Conservation (phyloP, 768 basidiomycete genomes). For the Symmetrospora coprosmae region DNA sequence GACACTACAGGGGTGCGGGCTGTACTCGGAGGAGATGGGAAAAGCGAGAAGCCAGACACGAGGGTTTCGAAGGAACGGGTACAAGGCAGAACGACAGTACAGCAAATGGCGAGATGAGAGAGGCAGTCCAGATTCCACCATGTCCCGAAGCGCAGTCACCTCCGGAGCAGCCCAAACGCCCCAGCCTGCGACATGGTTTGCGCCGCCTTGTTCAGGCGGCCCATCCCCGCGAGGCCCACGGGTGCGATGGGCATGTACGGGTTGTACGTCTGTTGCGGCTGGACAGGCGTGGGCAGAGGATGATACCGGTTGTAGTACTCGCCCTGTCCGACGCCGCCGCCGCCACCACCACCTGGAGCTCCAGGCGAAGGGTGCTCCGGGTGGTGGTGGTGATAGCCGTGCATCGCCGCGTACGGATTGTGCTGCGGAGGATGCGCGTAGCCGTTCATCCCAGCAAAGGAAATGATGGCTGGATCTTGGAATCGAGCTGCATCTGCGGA, state of each 20-base stretch:
- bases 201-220: not conserved
- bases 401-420: not conserved
- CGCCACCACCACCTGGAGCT: not conserved
- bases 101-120: no score
- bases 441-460: slow-evolving; percentile 8
- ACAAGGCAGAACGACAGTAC: no score
- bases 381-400: not conserved
- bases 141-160: no score
- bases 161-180: slow-evolving; percentile 10
- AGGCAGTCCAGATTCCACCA: no score
- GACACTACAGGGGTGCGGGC: no score
- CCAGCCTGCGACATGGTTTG: slow-evolving; percentile 14
- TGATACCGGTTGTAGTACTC: slow-evolving; percentile 20
- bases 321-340: not conserved
- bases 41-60: no score
- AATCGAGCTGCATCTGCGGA: not conserved
- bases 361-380: not conserved
- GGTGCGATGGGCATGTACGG: slow-evolving; percentile 16
- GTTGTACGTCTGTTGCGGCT: slow-evolving; percentile 15
- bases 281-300: slow-evolving; percentile 9
- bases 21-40: no score
- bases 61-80: no score
- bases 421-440: slow-evolving; percentile 14
- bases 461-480: slow-evolving; percentile 17
- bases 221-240: slow-evolving; percentile 4